These are phyloP conservation scores for Helicocarpus griseus DNA, from an alignment of 2,329 filamentous ascomycete species.

Conservation along the genomic window DNA sequence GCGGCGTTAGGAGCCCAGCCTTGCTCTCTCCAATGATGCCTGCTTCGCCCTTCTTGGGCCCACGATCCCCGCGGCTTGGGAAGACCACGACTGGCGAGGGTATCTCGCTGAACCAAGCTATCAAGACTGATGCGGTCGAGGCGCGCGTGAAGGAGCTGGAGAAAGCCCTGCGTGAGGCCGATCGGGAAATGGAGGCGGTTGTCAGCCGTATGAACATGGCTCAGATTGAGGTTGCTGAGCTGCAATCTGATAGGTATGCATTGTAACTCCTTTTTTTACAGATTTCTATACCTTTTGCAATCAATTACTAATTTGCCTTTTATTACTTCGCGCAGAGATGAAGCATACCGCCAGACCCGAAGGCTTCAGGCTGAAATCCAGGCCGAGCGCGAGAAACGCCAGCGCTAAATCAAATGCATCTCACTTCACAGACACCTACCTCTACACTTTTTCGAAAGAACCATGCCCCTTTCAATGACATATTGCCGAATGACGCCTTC, in stretches of 20 bases:
- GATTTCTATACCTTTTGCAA: constrained; percentile 14
- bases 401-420: neutral
- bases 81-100: constrained; percentile 53
- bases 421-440: neutral
- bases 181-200: constrained; percentile 74
- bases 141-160: constrained; percentile 76
- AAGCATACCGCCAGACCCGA: constrained; percentile 61
- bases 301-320: neutral
- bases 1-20: constrained; percentile 36
- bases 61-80: constrained; percentile 51
- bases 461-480: neutral
- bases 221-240: constrained; percentile 71
- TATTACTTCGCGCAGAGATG: constrained; percentile 44
- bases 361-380: constrained; percentile 59
- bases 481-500: neutral
- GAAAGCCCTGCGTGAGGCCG: constrained; percentile 63
- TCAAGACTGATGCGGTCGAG: constrained; percentile 66
- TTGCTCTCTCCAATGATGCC: constrained; percentile 49
- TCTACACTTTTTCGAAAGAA: neutral
- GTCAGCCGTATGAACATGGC: constrained; percentile 72
- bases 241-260: constrained; percentile 47
- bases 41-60: constrained; percentile 52
- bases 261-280: neutral
- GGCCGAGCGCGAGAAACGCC: constrained; percentile 45
- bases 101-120: constrained; percentile 54